Conservation (phyloP, 2,329 filamentous ascomycete species). For the Aspergillus piperis region DNA sequence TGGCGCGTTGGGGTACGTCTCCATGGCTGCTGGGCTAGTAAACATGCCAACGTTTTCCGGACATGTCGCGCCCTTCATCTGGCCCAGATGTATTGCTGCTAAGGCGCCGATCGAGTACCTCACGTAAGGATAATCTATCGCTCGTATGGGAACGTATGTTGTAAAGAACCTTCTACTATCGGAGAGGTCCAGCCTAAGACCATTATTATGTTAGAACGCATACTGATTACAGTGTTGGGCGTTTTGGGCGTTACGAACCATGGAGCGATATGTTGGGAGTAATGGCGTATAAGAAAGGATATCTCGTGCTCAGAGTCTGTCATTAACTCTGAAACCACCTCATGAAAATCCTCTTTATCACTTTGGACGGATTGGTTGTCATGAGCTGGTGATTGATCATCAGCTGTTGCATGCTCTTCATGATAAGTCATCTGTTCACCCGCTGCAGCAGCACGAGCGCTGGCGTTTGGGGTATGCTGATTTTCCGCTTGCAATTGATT, state of each 20-base stretch:
- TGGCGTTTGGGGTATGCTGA: background rate
- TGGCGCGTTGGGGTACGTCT: constrained; percentile 43
- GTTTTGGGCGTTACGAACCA: constrained; percentile 29
- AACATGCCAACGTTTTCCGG: constrained; percentile 26
- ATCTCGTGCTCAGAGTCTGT: constrained; percentile 42
- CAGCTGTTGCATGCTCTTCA: background rate
- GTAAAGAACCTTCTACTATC: constrained; percentile 43
- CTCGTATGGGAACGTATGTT: constrained; percentile 40
- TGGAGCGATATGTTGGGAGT: constrained; percentile 36
- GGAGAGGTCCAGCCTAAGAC: constrained; percentile 40
- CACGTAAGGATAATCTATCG: constrained; percentile 36
- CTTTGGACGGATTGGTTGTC: constrained; percentile 24
- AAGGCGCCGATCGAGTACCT: constrained; percentile 42
- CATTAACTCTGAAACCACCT: constrained; percentile 40
- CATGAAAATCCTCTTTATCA: constrained; percentile 35
- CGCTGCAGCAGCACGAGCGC: background rate
- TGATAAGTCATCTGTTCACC: background rate
- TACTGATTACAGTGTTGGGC: background rate
- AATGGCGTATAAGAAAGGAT: constrained; percentile 42
- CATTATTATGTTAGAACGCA: constrained; percentile 15
- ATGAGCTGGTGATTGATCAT: constrained; percentile 8
- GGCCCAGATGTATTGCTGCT: constrained; percentile 43
- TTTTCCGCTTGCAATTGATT: background rate
- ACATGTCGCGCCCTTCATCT: constrained; percentile 33
- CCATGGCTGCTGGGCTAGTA: constrained; percentile 51